Conservation (phyloP, 2,329 filamentous ascomycete genomes). For the Domatiomyces catenatus region DNA sequence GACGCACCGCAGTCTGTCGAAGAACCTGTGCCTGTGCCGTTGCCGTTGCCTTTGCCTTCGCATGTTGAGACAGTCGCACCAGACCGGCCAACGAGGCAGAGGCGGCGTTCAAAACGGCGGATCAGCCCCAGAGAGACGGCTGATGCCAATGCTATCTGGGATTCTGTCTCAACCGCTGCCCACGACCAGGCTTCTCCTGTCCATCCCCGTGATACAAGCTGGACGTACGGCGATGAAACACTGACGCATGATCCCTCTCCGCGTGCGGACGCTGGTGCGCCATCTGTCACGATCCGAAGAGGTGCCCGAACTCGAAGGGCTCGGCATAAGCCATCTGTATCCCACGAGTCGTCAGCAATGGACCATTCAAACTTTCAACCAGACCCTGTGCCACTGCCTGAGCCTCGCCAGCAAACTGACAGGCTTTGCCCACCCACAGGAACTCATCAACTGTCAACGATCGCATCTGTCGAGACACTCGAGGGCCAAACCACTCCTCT, state of each 20-base stretch:
- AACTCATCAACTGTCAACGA: slow-evolving; percentile 41
- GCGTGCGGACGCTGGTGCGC: background rate
- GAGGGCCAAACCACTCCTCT: slow-evolving; percentile 18
- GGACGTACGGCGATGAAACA: background rate
- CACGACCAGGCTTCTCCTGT: background rate
- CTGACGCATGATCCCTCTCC: background rate
- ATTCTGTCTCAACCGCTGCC: slow-evolving; percentile 4
- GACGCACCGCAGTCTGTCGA: background rate
- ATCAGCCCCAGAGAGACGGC: slow-evolving; percentile 12
- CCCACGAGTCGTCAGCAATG: slow-evolving; percentile 4
- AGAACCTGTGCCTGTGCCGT: too few relatives aligned
- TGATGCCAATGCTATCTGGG: slow-evolving; percentile 18
- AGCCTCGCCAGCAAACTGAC: slow-evolving; percentile 5
- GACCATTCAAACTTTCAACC: slow-evolving; percentile 9
- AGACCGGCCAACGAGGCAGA: slow-evolving; percentile 27
- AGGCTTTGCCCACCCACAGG: slow-evolving; percentile 38
- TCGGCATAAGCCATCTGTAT: slow-evolving; percentile 6
- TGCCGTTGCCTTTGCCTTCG: too few relatives aligned
- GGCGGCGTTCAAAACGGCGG: slow-evolving; percentile 19
- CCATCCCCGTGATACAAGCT: background rate
- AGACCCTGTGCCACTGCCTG: background rate
- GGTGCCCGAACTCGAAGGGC: slow-evolving; percentile 3
- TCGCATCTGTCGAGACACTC: slow-evolving; percentile 41
- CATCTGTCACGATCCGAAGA: slow-evolving; percentile 1
- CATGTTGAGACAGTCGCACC: slow-evolving; percentile 23